These are phyloP conservation scores for Teratosphaeria gauchensis DNA, from an alignment of 2,329 filamentous ascomycete species.

Conservation along the genomic window DNA sequence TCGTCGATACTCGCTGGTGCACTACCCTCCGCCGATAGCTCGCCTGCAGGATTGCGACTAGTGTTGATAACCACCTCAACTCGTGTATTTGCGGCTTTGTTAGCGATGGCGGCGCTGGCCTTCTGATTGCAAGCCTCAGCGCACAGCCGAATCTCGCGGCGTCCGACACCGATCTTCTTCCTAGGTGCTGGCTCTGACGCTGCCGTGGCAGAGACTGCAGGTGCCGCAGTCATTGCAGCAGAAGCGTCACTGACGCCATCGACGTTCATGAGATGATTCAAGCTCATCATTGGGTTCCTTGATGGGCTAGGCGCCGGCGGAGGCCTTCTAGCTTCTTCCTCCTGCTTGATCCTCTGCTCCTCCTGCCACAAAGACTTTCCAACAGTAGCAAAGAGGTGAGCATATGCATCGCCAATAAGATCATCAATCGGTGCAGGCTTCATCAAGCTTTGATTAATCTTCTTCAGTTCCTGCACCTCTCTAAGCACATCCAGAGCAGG, in stretches of 20 bases:
- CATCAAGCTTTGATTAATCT: conserved; percentile 77
- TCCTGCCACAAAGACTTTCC: conserved; percentile 49
- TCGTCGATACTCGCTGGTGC: conserved; percentile 47
- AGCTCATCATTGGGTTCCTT: conserved; percentile 23
- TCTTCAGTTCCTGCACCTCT: conserved; percentile 60
- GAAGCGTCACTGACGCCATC: conserved; percentile 18
- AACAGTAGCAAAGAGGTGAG: conserved; percentile 60
- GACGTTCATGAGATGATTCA: conserved; percentile 26
- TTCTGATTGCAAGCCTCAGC: conserved; percentile 47
- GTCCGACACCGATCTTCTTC: conserved; percentile 47
- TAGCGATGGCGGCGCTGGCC: conserved; percentile 5
- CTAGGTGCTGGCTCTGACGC: conserved; percentile 1
- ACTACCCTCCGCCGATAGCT: conserved; percentile 35
- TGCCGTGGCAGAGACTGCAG: background rate
- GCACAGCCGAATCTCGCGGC: conserved; percentile 48
- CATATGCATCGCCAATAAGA: conserved; percentile 84
- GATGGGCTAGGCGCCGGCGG: conserved; percentile 12
- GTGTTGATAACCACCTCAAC: conserved; percentile 22
- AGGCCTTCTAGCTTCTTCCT: conserved; percentile 16
- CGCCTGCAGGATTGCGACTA: conserved; percentile 21
- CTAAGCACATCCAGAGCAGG: conserved; percentile 52
- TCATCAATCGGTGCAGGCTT: conserved; percentile 82
- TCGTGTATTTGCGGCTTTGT: conserved; percentile 2
- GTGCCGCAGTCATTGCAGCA: conserved; percentile 3
- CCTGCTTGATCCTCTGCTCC: conserved; percentile 16